Evolutionary conservation across 129 eudicot species (phyloP).

Genomic region (Glebionis coronaria): DNA sequence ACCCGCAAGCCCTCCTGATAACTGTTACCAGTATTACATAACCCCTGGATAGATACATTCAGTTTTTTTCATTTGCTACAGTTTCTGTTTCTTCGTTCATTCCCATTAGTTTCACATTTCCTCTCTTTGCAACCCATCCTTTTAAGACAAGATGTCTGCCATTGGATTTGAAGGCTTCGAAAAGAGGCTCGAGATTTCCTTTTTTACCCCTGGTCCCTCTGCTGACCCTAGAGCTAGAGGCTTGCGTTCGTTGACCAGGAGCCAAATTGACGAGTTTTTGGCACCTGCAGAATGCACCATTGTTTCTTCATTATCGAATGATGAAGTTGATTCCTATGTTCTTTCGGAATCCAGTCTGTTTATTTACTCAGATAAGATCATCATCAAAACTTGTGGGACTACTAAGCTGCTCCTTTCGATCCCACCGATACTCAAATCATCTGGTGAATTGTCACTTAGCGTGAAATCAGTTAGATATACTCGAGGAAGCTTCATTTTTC

Average conservation of each 20-base stretch:
- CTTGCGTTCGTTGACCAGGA: slow-evolving; percentile 61
- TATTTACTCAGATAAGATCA: slow-evolving; percentile 67
- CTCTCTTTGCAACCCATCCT: slow-evolving; percentile 24
- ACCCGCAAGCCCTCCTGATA: slow-evolving; percentile 89
- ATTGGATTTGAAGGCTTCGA: slow-evolving; percentile 95
- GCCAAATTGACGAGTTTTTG: slow-evolving; percentile 64
- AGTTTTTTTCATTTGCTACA: slow-evolving; percentile 18
- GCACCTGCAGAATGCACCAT: slow-evolving; percentile 92
- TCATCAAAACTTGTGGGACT: slow-evolving; percentile 90
- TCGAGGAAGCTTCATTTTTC: slow-evolving; percentile 83
- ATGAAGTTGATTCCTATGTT: slow-evolving; percentile 69
- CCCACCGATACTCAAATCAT: slow-evolving; percentile 64
- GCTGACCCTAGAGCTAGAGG: slow-evolving; percentile 47
- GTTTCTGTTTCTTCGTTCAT: slow-evolving; percentile 9
- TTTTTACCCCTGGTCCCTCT: slow-evolving; percentile 47
- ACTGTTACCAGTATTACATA: slow-evolving; percentile 15
- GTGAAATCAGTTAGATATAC: slow-evolving; percentile 71
- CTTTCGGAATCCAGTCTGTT: slow-evolving; percentile 89
- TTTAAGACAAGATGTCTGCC: slow-evolving; percentile 48
- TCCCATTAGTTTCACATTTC: slow-evolving; percentile 13
- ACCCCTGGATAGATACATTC: slow-evolving; percentile 27
- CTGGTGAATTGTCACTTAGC: slow-evolving; percentile 40
- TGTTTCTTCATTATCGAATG: slow-evolving; percentile 63
- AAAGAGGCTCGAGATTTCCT: slow-evolving; percentile 76
- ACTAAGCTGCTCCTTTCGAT: slow-evolving; percentile 85